These are phyloP conservation scores for Rhodotorula sp. DNA, from an alignment of 1,284 basidiomycete species.

Conservation along the genomic window DNA sequence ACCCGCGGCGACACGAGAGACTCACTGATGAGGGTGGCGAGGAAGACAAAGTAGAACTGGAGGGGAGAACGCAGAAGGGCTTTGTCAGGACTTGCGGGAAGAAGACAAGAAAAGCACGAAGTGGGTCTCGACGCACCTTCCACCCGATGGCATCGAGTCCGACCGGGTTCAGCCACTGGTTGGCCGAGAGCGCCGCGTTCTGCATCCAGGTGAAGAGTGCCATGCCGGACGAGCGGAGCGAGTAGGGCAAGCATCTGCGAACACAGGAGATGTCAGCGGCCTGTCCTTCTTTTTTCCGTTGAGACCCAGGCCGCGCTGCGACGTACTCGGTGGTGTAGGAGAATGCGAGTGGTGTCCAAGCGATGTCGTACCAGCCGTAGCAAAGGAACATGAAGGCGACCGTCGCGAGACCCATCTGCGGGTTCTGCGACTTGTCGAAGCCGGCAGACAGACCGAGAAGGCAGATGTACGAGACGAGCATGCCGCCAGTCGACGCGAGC, in stretches of 20 bases:
- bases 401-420: constrained; percentile 60
- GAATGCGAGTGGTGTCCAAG: constrained; percentile 64
- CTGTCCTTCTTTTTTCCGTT: not conserved
- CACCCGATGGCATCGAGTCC: constrained; percentile 54
- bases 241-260: constrained; percentile 10
- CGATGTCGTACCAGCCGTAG: not conserved
- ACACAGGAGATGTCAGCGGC: not conserved
- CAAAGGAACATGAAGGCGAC: constrained; percentile 73
- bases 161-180: constrained; percentile 78
- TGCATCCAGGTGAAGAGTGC: constrained; percentile 62
- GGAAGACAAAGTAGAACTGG: not conserved
- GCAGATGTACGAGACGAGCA: constrained; percentile 67
- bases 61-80: not conserved
- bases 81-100: not conserved
- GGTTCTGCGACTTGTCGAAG: constrained; percentile 52
- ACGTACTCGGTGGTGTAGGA: constrained; percentile 56
- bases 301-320: not conserved
- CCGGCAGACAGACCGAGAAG: constrained; percentile 57
- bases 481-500: constrained; percentile 63
- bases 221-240: constrained; percentile 66
- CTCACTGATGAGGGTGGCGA: constrained; percentile 1
- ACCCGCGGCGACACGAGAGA: not conserved
- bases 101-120: not conserved
- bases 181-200: constrained; percentile 69
- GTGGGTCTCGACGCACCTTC: constrained; percentile 43